phyloP scores from a whole-genome alignment of 106 monocot species.

The Alisma plantagoaquatica region DNA sequence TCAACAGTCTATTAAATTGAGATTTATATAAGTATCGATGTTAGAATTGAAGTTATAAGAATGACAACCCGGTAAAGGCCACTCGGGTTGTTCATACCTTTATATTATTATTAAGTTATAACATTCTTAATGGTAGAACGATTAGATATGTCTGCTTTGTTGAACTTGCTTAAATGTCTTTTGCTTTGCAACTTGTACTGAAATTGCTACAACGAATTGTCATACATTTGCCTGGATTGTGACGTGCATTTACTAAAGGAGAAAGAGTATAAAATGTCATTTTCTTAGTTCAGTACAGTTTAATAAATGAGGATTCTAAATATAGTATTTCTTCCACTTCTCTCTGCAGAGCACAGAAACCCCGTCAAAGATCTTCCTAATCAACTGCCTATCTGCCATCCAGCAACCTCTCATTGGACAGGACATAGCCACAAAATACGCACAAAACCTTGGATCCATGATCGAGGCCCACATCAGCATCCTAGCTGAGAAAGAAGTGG shows the following conservation, averaged over 20 bases:
- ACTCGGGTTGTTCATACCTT: too few species aligned
- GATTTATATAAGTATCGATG: too few species aligned
- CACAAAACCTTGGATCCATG: constrained; percentile 30
- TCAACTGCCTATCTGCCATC: constrained; percentile 91
- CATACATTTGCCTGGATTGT: background rate
- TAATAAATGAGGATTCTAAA: too few species aligned
- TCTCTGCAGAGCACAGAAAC: constrained; percentile 47
- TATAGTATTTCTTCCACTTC: constrained; percentile 1
- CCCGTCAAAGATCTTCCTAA: constrained; percentile 77
- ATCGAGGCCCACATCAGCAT: constrained; percentile 46
- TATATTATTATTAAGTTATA: too few species aligned
- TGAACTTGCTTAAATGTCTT: too few species aligned
- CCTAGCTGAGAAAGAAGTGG: constrained; percentile 72
- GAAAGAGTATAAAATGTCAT: background rate
- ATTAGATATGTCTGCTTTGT: too few species aligned
- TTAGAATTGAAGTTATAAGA: too few species aligned
- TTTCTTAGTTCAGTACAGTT: background rate
- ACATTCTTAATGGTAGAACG: too few species aligned
- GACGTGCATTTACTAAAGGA: too few species aligned
- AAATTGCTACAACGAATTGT: background rate
- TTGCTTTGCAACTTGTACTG: background rate
- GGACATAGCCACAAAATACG: constrained; percentile 49
- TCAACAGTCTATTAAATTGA: too few species aligned
- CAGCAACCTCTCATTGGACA: constrained; percentile 64
- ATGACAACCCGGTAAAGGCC: too few species aligned